Conservation (phyloP, 352 stramenopile species). For the Globisporangium megalacanthum region DNA sequence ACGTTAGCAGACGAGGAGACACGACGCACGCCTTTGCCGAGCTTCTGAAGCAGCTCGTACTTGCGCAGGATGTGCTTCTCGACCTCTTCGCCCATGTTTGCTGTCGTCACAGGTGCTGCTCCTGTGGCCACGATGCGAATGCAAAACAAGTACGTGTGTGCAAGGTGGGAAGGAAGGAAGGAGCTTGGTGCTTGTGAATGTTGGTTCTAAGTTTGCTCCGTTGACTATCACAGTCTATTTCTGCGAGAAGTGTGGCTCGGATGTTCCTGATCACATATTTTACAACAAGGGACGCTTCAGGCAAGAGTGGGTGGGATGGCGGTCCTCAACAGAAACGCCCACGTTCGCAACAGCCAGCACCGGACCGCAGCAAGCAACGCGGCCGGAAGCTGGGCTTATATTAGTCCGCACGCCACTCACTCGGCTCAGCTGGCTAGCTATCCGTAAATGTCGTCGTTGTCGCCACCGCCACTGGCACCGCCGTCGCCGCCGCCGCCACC, state of each 20-base stretch:
- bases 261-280: too few species aligned
- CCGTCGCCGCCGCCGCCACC: conserved; percentile 34
- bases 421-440: conserved; percentile 39
- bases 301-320: too few species aligned
- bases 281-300: too few species aligned
- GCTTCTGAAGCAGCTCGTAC: conserved; percentile 91
- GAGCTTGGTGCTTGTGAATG: neutral
- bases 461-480: conserved; percentile 37
- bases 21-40: conserved; percentile 86
- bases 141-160: neutral
- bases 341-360: conserved; percentile 1
- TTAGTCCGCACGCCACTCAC: conserved; percentile 3
- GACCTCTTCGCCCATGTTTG: conserved; percentile 88
- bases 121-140: neutral
- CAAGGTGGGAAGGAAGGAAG: neutral
- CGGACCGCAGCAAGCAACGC: neutral
- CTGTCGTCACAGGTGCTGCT: neutral
- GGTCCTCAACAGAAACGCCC: neutral
- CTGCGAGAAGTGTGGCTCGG: too few species aligned
- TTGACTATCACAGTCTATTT: too few species aligned
- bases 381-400: neutral
- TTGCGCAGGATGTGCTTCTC: conserved; percentile 92
- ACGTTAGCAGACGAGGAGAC: neutral
- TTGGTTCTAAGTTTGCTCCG: neutral
- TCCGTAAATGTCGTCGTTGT: conserved; percentile 88